Base-by-base conservation (phyloP, 2,329 filamentous ascomycete species). In the Chaetomium strumarium region DNA sequence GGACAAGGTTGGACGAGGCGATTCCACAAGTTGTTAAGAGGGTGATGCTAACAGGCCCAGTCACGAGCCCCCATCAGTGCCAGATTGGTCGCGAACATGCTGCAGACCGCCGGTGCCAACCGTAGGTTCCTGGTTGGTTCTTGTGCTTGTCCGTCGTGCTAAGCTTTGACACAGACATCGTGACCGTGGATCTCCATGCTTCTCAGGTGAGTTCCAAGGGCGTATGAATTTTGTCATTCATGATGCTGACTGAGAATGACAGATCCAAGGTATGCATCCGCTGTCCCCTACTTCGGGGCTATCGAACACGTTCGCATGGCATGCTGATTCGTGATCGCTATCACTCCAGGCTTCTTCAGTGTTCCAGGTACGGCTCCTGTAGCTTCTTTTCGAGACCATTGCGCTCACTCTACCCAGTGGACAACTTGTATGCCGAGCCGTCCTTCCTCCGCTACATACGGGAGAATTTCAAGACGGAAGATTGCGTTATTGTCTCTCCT, bases 51-150 rank as follows among this genome's bases (percentile, higher is more conserved):
- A 56, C 56, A 45, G 41, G 29, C 51, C 10, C 88, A 89, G 76
- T 93, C 87, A 51, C 84, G 92, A 60, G 92, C 93, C n/a, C 92
- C 93, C 38, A 99, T 97, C 69, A 95, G 88, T 39, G 92, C 92
- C 19, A 95, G 93, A 70, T 78, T 97, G 50, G 95, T 96, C 73
- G 92, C 92, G 53, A 96, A 97, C 72, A 96, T 97, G 91, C 79
- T 97, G 51, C 90, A 95, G 70, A 95, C 90, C 2, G 91, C 91
- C 40, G 92, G 92, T 52, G 95, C 90, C 71, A 90, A 90, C 68
- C 88, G 91, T 67, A 83, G 47, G 55, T 20, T 49, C 12, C 10
- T 13, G 5, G 20, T 8, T 10, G 5, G 17, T 12, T 8, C 11
- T 17, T 6, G 14, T 24, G n/a, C 7, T 29, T n/a, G 5, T 12